Base-by-base conservation (phyloP, 176 grass and related monocot genomes). In the Zizania latifolia region DNA sequence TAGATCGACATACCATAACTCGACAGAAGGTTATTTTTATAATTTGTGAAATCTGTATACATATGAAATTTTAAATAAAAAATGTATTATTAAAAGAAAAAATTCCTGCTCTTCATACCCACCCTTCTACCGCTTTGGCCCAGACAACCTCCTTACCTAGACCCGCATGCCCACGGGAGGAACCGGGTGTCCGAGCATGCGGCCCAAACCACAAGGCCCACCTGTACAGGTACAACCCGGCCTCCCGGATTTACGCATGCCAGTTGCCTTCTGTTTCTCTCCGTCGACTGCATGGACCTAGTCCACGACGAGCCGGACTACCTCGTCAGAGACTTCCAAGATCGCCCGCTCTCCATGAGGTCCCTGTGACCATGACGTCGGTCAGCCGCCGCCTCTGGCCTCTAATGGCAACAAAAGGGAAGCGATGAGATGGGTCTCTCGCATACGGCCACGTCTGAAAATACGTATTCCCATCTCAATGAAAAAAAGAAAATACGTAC, bases 241-340 rank as follows among this genome's bases (percentile, higher is more conserved):
- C n/a, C n/a, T n/a, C n/a, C n/a, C n/a, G n/a, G n/a, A n/a, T n/a
- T n/a, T n/a, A n/a, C n/a, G n/a, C n/a, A n/a, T n/a, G n/a, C n/a
- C n/a, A n/a, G n/a, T n/a, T n/a, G n/a, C n/a, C n/a, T n/a, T n/a
- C n/a, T n/a, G n/a, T n/a, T n/a, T n/a, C n/a, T n/a, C n/a, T n/a
- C n/a, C n/a, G n/a, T 12, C 2, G 32, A 8, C 22, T 10, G 10
- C 78, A 33, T 71, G 67, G 58, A 80, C 54, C 55, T 17, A 26
- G 21, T 29, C 2, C 65, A 80, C 58, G 78, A 80, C 58, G 78
- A 54, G 36, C n/a, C 75, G 40, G 46, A 51, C 46, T 19, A 21
- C 46, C 17, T 51, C 48, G 48, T 53, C n/a, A 53, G 48, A 53
- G 48, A 8, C 48, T 53, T 22, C 48, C 48, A 53, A 53, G n/a